These are phyloP conservation scores for Candida nonsorbophila DNA, from an alignment of 805 yeast species.

Conservation along the genomic window DNA sequence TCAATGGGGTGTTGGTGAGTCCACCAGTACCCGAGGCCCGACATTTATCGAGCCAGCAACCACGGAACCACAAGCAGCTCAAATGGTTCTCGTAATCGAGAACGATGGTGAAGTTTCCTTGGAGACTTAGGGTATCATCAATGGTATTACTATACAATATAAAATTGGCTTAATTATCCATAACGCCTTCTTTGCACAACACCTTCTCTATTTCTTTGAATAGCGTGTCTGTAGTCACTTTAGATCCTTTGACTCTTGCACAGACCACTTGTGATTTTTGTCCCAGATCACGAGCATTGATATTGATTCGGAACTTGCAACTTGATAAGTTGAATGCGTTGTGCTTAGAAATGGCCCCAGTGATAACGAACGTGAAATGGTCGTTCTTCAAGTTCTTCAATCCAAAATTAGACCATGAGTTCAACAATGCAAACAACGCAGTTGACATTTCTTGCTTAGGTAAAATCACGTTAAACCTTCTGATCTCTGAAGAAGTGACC, in stretches of 20 bases:
- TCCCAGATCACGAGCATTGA: slow-evolving; percentile 34
- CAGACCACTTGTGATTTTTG: slow-evolving; percentile 53
- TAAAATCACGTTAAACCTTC: slow-evolving; percentile 33
- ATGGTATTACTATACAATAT: neutral
- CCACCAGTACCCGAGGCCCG: slow-evolving; percentile 51
- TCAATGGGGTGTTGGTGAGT: slow-evolving; percentile 59
- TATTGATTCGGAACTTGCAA: slow-evolving; percentile 56
- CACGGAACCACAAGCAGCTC: slow-evolving; percentile 9
- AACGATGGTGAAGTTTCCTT: slow-evolving; percentile 9
- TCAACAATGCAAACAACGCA: slow-evolving; percentile 57
- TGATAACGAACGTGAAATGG: slow-evolving; percentile 38
- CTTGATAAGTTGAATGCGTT: slow-evolving; percentile 60
- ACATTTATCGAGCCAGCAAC: slow-evolving; percentile 21
- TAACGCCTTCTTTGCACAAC: slow-evolving; percentile 58
- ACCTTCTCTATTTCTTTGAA: slow-evolving; percentile 62
- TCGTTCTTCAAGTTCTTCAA: slow-evolving; percentile 49
- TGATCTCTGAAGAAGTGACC: slow-evolving; percentile 21
- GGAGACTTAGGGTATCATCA: neutral
- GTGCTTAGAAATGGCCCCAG: slow-evolving; percentile 58
- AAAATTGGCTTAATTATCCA: slow-evolving; percentile 20
- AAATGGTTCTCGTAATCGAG: slow-evolving; percentile 20
- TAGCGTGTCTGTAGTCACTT: slow-evolving; percentile 54
- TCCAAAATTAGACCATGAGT: slow-evolving; percentile 70
- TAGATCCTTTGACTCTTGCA: slow-evolving; percentile 60
- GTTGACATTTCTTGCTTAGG: slow-evolving; percentile 54